Evolutionary conservation across 1,284 basidiomycete species (phyloP).

Genomic region (Singerocomus inundabilis): DNA sequence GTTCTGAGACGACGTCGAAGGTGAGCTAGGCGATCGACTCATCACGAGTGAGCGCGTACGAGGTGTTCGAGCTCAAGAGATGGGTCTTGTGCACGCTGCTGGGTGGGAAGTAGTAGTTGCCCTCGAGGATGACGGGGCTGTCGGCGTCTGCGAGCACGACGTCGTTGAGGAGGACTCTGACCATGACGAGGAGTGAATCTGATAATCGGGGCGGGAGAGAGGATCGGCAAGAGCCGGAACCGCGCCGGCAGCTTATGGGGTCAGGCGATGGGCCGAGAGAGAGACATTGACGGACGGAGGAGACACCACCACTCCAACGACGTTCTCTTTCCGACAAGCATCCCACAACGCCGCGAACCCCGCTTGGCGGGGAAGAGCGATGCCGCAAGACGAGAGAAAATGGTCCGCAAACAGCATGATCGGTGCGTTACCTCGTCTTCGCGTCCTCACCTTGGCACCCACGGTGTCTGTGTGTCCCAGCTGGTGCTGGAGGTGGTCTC

Average conservation of each 20-base stretch:
- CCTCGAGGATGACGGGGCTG: conserved; percentile 54
- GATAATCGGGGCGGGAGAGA: too few species aligned
- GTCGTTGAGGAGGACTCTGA: conserved; percentile 50
- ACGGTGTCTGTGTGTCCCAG: conserved; percentile 38
- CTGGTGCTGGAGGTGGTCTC: conserved; percentile 84
- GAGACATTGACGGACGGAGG: conserved; percentile 2
- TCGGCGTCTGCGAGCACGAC: conserved; percentile 55
- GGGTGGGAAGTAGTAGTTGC: conserved; percentile 69
- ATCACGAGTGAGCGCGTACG: conserved; percentile 35
- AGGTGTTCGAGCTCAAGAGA: conserved; percentile 50
- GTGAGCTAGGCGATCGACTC: conserved; percentile 1
- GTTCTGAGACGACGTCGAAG: conserved; percentile 38
- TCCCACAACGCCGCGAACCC: conserved; percentile 38
- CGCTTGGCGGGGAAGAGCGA: conserved; percentile 61
- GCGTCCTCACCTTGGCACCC: background rate
- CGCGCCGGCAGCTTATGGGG: background rate
- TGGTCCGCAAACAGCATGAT: conserved; percentile 78
- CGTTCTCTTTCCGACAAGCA: too few species aligned
- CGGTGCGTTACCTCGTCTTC: conserved; percentile 38
- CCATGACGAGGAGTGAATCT: conserved; percentile 33
- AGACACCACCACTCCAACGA: too few species aligned
- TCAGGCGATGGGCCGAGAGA: background rate
- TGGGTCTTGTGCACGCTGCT: conserved; percentile 42
- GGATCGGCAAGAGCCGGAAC: conserved; percentile 25
- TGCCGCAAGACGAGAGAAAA: conserved; percentile 55